Evolutionary conservation across 345 rosid species (phyloP).

Genomic region (Arabis alpina): DNA sequence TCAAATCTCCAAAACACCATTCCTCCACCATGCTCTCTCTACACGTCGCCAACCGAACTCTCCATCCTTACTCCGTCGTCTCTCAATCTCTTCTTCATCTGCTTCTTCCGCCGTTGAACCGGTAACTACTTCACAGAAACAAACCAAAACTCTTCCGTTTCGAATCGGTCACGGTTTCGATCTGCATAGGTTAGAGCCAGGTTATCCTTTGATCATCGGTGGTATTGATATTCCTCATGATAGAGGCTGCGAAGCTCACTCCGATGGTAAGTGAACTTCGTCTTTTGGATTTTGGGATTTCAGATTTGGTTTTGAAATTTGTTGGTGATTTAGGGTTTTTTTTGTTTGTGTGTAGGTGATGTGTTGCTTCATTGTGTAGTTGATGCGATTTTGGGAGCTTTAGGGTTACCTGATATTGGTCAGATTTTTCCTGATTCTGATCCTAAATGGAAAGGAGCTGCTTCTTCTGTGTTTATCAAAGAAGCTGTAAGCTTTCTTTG

Average conservation of each 20-base stretch:
- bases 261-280: constrained; percentile 63
- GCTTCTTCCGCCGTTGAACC: constrained; percentile 57
- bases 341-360: constrained; percentile 70
- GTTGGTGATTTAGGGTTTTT: background rate
- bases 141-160: constrained; percentile 69
- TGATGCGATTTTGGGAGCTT: constrained; percentile 94
- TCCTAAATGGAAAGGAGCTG: constrained; percentile 97
- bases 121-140: constrained; percentile 42
- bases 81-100: constrained; percentile 45
- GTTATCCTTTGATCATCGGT: constrained; percentile 92
- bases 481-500: constrained; percentile 79
- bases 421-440: constrained; percentile 94
- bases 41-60: constrained; percentile 7
- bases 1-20: constrained; percentile 28
- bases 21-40: constrained; percentile 30
- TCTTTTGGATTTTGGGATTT: background rate
- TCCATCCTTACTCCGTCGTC: constrained; percentile 27
- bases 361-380: constrained; percentile 97
- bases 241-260: constrained; percentile 98
- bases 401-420: constrained; percentile 98
- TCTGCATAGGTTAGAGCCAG: constrained; percentile 91
- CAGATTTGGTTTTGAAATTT: background rate
- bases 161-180: constrained; percentile 97
- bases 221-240: constrained; percentile 94
- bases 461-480: constrained; percentile 84